Evolutionary conservation across 2,329 filamentous ascomycete genomes (phyloP).

Genomic region (Diaporthe longicolla): DNA sequence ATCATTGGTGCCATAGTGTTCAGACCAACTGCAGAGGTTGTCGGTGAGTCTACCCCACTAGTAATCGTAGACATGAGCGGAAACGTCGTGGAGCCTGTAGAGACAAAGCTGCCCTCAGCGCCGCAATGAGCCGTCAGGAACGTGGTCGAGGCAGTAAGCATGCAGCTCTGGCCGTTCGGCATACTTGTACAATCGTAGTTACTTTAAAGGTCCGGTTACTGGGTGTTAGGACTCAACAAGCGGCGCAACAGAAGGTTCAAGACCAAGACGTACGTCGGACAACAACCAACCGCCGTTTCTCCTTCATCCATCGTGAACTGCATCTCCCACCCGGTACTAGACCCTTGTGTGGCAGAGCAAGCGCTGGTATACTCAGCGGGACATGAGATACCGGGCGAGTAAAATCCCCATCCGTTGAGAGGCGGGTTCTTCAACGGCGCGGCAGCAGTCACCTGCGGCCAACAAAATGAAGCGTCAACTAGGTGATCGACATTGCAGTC

Average conservation of each 20-base stretch:
- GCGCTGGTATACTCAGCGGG: slow-evolving; percentile 16
- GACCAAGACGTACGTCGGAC: not conserved
- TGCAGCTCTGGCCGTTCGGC: slow-evolving; percentile 9
- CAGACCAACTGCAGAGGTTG: not conserved
- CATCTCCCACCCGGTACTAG: slow-evolving; percentile 6
- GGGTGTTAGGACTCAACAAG: not conserved
- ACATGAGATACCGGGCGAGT: slow-evolving; percentile 21
- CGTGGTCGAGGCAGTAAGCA: not conserved
- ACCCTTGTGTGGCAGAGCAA: slow-evolving; percentile 22
- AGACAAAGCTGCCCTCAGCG: not conserved
- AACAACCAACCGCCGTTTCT: slow-evolving; percentile 23
- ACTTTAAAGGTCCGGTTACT: not conserved
- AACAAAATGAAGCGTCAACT: slow-evolving; percentile 8
- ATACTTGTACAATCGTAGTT: not conserved
- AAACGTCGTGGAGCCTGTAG: not conserved
- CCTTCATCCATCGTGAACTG: not conserved
- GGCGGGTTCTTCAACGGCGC: slow-evolving; percentile 6
- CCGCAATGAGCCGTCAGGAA: slow-evolving; percentile 17
- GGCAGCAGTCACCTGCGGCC: slow-evolving; percentile 12
- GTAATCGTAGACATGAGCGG: slow-evolving; percentile 5
- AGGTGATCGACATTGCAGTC: not conserved
- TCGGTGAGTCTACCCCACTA: not conserved
- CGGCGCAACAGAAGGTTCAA: not conserved
- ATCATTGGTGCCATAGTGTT: slow-evolving; percentile 10
- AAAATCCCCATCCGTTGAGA: slow-evolving; percentile 17